Percentiles rank a stretch among this genome's conserved stretches.
Conservation (phyloP, 495 filamentous ascomycete genomes). For the Neurospora sp. region DNA sequence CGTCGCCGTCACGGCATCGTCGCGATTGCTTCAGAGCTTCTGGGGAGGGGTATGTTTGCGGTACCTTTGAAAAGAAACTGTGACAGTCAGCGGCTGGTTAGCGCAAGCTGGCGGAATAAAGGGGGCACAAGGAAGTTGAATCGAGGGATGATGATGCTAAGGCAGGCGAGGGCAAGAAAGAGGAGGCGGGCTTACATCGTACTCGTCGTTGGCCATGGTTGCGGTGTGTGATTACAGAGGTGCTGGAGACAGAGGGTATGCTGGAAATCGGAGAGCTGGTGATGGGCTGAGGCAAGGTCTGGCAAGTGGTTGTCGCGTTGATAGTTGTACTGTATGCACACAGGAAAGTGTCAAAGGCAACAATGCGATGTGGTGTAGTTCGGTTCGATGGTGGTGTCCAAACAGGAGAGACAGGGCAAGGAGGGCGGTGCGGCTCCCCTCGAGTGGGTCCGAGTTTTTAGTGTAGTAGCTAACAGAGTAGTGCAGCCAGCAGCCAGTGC, state of each 20-base stretch:
- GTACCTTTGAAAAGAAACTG: conserved; percentile 99
- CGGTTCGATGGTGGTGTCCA: conserved; percentile 14
- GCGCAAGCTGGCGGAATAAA: conserved; percentile 9
- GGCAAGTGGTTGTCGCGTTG: neutral
- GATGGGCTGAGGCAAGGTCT: conserved; percentile 11
- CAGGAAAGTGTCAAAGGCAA: conserved; percentile 3
- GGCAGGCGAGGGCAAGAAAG: neutral
- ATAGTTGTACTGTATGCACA: conserved; percentile 8
- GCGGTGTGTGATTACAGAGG: conserved; percentile 13
- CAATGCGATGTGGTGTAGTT: neutral
- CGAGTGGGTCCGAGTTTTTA: conserved; percentile 17
- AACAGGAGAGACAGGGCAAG: conserved; percentile 19
- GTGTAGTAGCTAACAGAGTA: neutral
- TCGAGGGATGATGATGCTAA: neutral
- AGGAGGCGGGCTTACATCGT: conserved; percentile 71
- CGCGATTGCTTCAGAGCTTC: neutral
- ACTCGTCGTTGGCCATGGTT: conserved; percentile 98
- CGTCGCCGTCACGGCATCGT: neutral
- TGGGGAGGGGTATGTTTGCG: conserved; percentile 3
- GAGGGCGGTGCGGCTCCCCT: conserved; percentile 23
- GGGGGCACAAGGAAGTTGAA: neutral
- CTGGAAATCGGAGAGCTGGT: conserved; percentile 2
- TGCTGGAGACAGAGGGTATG: neutral
- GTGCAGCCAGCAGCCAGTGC: neutral
- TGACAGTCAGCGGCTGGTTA: conserved; percentile 22